Conservation (phyloP, 108 stramenopile species). For the Conticribra weissflogii region DNA sequence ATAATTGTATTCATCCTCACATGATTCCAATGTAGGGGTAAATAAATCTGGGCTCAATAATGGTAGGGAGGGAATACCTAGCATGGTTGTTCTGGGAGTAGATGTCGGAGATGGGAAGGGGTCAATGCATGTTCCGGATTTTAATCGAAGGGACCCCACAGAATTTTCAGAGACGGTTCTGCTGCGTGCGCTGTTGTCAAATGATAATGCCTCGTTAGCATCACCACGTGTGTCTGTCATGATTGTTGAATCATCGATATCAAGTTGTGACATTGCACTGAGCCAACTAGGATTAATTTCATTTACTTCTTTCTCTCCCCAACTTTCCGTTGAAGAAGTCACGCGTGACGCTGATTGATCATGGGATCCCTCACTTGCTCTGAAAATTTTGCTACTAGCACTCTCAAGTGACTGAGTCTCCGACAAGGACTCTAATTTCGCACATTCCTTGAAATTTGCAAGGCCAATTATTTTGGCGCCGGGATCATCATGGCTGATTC, state of each 20-base stretch:
- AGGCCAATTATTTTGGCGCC: neutral
- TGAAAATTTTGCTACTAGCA: no score
- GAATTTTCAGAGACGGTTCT: neutral
- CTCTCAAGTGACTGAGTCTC: no score
- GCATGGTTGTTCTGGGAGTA: neutral
- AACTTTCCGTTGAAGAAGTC: no score
- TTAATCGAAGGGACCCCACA: neutral
- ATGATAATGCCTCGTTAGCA: neutral
- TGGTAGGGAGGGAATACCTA: no score
- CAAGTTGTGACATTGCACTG: no score
- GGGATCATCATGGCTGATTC: neutral
- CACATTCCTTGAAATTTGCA: neutral
- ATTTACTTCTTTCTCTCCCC: no score
- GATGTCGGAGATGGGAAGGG: constrained; percentile 18
- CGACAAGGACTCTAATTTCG: neutral
- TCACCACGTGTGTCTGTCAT: neutral
- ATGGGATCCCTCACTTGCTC: no score
- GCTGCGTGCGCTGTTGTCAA: neutral
- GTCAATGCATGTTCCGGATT: constrained; percentile 9
- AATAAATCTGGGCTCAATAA: no score
- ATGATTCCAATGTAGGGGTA: no score
- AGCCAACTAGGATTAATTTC: no score
- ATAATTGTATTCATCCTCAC: no score
- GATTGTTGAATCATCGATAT: neutral
- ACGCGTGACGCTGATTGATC: no score